Conservation (phyloP, 495 filamentous ascomycete species). For the Hypoxylon crocopeplum region DNA sequence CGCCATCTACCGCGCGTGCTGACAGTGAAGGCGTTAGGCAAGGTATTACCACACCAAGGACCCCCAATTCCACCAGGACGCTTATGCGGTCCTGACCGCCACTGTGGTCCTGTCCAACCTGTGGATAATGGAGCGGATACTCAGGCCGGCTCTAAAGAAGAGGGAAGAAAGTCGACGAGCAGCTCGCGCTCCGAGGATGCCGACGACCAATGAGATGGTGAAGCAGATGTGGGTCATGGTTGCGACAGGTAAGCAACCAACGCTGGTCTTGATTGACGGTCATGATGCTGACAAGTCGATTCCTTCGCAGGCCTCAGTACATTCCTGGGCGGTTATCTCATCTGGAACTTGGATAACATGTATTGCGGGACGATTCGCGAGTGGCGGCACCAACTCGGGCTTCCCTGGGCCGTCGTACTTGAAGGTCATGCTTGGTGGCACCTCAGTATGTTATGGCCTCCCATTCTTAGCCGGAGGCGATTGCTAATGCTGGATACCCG, state of each 20-base stretch:
- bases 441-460: constrained; percentile 50
- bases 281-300: not conserved
- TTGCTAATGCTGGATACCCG: constrained; percentile 17
- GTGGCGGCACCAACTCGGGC: constrained; percentile 74
- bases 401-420: constrained; percentile 89
- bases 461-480: not conserved
- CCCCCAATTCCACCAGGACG: constrained; percentile 90
- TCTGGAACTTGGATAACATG: constrained; percentile 88
- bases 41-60: constrained; percentile 96
- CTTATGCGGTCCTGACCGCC: constrained; percentile 81
- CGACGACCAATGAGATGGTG: constrained; percentile 77
- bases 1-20: constrained; percentile 17
- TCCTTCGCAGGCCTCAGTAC: constrained; percentile 64
- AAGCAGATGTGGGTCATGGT: constrained; percentile 69
- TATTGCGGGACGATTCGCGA: constrained; percentile 75
- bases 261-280: constrained; percentile 9
- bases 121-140: constrained; percentile 85
- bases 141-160: constrained; percentile 65
- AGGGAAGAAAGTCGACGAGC: constrained; percentile 52
- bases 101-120: constrained; percentile 80
- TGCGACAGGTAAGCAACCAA: constrained; percentile 44
- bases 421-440: constrained; percentile 99
- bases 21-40: constrained; percentile 46
- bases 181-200: constrained; percentile 51
- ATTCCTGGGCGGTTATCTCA: constrained; percentile 82